Evolutionary conservation across 768 basidiomycete genomes (phyloP).

Genomic region (Amanita muscaria): DNA sequence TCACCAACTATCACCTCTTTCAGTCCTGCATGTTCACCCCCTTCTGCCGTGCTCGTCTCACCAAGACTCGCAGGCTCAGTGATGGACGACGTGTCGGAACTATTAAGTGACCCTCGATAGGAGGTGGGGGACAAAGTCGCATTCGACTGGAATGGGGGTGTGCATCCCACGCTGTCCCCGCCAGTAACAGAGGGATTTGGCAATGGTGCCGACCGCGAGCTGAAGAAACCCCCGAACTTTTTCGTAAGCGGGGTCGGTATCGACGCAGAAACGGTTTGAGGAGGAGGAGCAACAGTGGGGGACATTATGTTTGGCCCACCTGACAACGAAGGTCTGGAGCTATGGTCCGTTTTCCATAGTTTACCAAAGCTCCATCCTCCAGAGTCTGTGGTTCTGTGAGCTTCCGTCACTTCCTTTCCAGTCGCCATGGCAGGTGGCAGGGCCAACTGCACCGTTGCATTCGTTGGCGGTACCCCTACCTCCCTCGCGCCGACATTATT

Average conservation of each 20-base stretch:
- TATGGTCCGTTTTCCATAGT: conserved; percentile 35
- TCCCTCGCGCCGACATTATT: conserved; percentile 47
- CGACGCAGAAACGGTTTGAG: conserved; percentile 21
- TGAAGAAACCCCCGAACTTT: conserved; percentile 68
- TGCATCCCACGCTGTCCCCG: conserved; percentile 6
- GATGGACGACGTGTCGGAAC: conserved; percentile 52
- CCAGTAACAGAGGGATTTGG: conserved; percentile 15
- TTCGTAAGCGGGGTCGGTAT: conserved; percentile 42
- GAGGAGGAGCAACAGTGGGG: conserved; percentile 15
- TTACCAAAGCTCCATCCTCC: conserved; percentile 59
- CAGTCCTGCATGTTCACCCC: background rate
- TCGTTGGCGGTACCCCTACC: conserved; percentile 9
- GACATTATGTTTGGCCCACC: conserved; percentile 18
- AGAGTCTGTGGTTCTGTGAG: conserved; percentile 20
- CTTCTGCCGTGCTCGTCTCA: conserved; percentile 19
- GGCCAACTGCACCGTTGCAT: conserved; percentile 30
- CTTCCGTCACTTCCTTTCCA: conserved; percentile 26
- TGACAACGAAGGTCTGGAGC: conserved; percentile 7
- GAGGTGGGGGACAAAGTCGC: conserved; percentile 17
- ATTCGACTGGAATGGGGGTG: conserved; percentile 25
- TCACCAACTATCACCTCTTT: background rate
- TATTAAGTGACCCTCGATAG: conserved; percentile 35
- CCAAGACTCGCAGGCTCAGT: conserved; percentile 46
- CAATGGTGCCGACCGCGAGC: conserved; percentile 47
- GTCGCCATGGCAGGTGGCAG: conserved; percentile 31